Evolutionary conservation across 2,329 filamentous ascomycete species (phyloP).

Genomic region (Didymella glomerata): DNA sequence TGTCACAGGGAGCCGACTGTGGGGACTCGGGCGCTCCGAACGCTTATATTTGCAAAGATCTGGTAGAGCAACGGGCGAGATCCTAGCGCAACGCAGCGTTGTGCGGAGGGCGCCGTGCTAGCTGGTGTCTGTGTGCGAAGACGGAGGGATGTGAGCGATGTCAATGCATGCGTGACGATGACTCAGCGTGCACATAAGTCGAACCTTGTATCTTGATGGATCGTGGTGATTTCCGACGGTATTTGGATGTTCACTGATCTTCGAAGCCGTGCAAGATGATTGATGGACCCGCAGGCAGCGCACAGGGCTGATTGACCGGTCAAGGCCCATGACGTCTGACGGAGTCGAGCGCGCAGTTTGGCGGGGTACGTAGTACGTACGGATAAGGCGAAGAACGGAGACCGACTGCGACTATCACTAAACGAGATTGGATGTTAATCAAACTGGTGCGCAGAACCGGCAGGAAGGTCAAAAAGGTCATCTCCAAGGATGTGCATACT

Average conservation of each 20-base stretch:
- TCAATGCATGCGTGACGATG: slow-evolving; percentile 1
- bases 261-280: slow-evolving; percentile 4
- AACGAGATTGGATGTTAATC: slow-evolving; percentile 30
- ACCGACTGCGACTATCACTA: slow-evolving; percentile 23
- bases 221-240: neutral
- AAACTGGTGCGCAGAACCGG: slow-evolving; percentile 37
- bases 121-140: slow-evolving; percentile 9
- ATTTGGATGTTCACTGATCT: slow-evolving; percentile 3
- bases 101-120: slow-evolving; percentile 19
- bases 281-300: slow-evolving; percentile 11
- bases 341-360: slow-evolving; percentile 2
- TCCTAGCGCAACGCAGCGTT: slow-evolving; percentile 29
- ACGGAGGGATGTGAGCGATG: slow-evolving; percentile 5
- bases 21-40: slow-evolving; percentile 39
- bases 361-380: slow-evolving; percentile 25
- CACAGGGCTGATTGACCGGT: slow-evolving; percentile 18
- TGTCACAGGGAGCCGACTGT: slow-evolving; percentile 38
- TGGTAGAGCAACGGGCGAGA: slow-evolving; percentile 31
- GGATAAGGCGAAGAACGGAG: slow-evolving; percentile 25
- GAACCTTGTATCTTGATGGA: neutral
- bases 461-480: slow-evolving; percentile 32
- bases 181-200: slow-evolving; percentile 1
- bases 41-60: slow-evolving; percentile 27
- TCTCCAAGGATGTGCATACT: slow-evolving; percentile 22
- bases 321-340: slow-evolving; percentile 15